Percentiles rank a stretch among this genome's conserved stretches.
Conservation (phyloP, 1,284 basidiomycete species). For the Quambalaria eucalypti region DNA sequence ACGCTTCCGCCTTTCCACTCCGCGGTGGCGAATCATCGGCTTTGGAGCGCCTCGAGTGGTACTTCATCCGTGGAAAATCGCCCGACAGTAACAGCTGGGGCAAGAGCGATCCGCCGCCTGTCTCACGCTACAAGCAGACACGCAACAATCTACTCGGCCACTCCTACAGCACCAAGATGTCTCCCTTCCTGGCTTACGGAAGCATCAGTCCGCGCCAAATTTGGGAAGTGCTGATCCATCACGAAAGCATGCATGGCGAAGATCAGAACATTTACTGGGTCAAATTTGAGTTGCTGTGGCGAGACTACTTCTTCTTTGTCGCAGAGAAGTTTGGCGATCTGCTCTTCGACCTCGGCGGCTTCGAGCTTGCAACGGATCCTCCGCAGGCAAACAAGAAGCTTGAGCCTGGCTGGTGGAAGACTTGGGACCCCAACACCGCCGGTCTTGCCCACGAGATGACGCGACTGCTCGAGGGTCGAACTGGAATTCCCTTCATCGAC, state of each 20-base stretch:
- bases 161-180: slow-evolving; percentile 55
- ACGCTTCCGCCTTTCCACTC: slow-evolving; percentile 34
- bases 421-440: slow-evolving; percentile 28
- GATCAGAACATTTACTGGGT: slow-evolving; percentile 51
- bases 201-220: slow-evolving; percentile 52
- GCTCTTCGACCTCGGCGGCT: slow-evolving; percentile 51
- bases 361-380: slow-evolving; percentile 50
- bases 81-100: slow-evolving; percentile 30
- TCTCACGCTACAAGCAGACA: slow-evolving; percentile 53
- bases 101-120: slow-evolving; percentile 44
- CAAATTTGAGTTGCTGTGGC: slow-evolving; percentile 55
- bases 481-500: slow-evolving; percentile 55
- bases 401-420: slow-evolving; percentile 39
- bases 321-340: slow-evolving; percentile 48
- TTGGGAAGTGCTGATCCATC: slow-evolving; percentile 45
- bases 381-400: slow-evolving; percentile 47
- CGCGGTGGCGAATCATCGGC: slow-evolving; percentile 39
- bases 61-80: slow-evolving; percentile 39
- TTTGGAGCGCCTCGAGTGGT: slow-evolving; percentile 38
- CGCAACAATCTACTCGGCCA: slow-evolving; percentile 54
- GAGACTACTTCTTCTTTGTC: slow-evolving; percentile 55
- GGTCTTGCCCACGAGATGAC: slow-evolving; percentile 38
- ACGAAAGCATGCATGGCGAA: slow-evolving; percentile 46
- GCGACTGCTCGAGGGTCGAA: slow-evolving; percentile 52
- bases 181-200: slow-evolving; percentile 53